phyloP scores from a whole-genome alignment of 148 eudicot species.

The Rhododendron mucronatum region DNA sequence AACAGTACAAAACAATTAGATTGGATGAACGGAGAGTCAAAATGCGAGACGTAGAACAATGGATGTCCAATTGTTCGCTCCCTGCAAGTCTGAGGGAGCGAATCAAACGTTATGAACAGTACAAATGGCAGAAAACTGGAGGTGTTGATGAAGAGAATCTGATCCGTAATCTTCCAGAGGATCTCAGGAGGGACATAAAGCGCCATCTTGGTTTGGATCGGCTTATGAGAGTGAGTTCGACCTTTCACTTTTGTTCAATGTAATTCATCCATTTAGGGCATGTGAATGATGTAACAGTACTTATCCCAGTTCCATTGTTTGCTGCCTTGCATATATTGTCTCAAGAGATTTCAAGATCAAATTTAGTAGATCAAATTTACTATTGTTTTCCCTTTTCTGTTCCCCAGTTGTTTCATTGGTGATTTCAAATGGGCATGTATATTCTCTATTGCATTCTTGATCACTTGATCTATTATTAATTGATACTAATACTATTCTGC shows the following conservation, averaged over 20 bases:
- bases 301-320: background rate
- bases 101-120: slow-evolving; percentile 78
- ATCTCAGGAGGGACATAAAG: slow-evolving; percentile 85
- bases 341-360: slow-evolving; percentile 18
- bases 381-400: background rate
- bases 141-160: slow-evolving; percentile 88
- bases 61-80: slow-evolving; percentile 92
- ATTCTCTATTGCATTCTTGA: background rate
- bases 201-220: slow-evolving; percentile 84
- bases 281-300: background rate
- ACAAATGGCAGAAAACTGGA: slow-evolving; percentile 90
- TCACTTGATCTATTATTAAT: background rate
- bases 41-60: slow-evolving; percentile 84
- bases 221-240: slow-evolving; percentile 55
- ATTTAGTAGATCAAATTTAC: background rate
- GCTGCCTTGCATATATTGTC: background rate
- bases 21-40: slow-evolving; percentile 86
- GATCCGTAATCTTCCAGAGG: slow-evolving; percentile 76
- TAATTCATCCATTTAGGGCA: background rate
- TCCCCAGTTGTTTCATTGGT: background rate
- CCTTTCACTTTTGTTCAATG: background rate
- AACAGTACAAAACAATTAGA: slow-evolving; percentile 63
- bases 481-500: background rate
- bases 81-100: slow-evolving; percentile 79
- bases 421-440: background rate